phyloP scores from a whole-genome alignment of 345 rosid species.

The Sisymbrium irio region DNA sequence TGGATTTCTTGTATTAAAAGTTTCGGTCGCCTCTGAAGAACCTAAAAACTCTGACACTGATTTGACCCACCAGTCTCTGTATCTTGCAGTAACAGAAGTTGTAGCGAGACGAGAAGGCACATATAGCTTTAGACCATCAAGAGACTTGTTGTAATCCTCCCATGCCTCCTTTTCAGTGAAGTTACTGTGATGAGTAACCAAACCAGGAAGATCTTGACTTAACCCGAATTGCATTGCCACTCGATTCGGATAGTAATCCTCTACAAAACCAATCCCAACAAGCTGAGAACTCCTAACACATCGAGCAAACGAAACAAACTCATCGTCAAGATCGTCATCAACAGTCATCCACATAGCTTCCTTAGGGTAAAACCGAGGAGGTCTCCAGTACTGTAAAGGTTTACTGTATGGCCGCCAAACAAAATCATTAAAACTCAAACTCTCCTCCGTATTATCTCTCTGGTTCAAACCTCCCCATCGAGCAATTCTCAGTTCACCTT shows the following conservation, averaged over 20 bases:
- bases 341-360: constrained; percentile 28
- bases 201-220: constrained; percentile 53
- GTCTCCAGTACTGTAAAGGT: constrained; percentile 19
- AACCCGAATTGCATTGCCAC: constrained; percentile 64
- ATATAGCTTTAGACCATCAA: constrained; percentile 30
- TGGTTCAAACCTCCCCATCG: constrained; percentile 19
- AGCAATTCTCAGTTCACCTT: constrained; percentile 38
- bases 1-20: background rate
- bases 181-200: constrained; percentile 1
- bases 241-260: constrained; percentile 50
- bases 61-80: constrained; percentile 50
- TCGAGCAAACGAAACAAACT: constrained; percentile 31
- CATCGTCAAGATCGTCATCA: constrained; percentile 32
- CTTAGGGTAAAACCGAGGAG: constrained; percentile 27
- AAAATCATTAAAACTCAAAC: constrained; percentile 30
- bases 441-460: background rate
- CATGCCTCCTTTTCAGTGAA: constrained; percentile 19
- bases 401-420: constrained; percentile 49
- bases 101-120: constrained; percentile 44
- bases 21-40: background rate
- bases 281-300: constrained; percentile 42
- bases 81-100: constrained; percentile 40
- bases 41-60: constrained; percentile 5
- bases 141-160: constrained; percentile 38
- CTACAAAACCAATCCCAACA: constrained; percentile 40